Evolutionary conservation across 208 protist species (phyloP).

Genomic region (Herpetomonas samuelpessoai): DNA sequence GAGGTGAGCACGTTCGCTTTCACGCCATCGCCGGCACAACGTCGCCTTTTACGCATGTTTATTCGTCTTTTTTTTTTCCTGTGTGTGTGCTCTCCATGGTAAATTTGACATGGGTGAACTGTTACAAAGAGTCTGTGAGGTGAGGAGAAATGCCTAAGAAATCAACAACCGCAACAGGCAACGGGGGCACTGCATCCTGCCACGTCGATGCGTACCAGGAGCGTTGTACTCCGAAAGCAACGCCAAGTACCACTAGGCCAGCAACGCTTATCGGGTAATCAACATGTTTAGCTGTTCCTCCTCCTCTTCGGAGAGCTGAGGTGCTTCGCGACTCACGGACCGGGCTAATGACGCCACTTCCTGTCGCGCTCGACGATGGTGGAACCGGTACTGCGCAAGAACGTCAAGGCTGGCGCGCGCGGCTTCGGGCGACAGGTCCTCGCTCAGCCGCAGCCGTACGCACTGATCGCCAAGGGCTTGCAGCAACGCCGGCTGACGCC

Average conservation of each 20-base stretch:
- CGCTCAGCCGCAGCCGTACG: constrained; percentile 26
- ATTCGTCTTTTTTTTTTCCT: not conserved
- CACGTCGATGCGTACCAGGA: too few species aligned
- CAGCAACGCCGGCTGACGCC: constrained; percentile 41
- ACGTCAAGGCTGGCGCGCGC: constrained; percentile 65
- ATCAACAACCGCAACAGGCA: not conserved
- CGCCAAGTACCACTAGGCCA: too few species aligned
- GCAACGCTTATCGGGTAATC: constrained; percentile 24
- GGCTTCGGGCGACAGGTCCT: constrained; percentile 29
- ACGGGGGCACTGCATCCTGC: too few species aligned
- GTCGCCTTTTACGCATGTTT: not conserved
- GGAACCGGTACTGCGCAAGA: constrained; percentile 39
- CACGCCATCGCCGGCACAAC: too few species aligned
- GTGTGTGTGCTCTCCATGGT: not conserved
- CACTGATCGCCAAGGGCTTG: constrained; percentile 45
- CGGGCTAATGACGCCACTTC: constrained; percentile 59
- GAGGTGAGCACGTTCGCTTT: too few species aligned
- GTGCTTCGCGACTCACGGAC: constrained; percentile 64
- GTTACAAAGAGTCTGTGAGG: not conserved
- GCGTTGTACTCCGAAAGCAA: too few species aligned
- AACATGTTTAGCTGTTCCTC: constrained; percentile 49
- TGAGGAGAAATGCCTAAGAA: constrained; percentile 17
- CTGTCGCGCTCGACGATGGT: constrained; percentile 42
- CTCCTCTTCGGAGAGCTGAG: constrained; percentile 64
- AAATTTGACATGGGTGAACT: not conserved